Evolutionary conservation across 1,284 basidiomycete species (phyloP).

Genomic region (Inonotus obliquus): DNA sequence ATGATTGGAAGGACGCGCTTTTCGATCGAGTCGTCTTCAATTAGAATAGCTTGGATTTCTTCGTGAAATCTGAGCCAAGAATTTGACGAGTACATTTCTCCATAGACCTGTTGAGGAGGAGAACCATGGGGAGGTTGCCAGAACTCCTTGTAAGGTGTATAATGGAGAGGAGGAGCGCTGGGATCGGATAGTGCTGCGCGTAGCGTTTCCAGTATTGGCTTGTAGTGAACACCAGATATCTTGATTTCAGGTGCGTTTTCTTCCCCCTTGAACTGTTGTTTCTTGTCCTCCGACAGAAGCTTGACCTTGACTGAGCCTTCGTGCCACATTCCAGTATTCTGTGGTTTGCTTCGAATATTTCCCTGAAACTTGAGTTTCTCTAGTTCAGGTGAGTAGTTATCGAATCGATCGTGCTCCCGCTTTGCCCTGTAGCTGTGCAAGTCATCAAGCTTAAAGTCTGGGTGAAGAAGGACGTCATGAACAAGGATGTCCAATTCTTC

Average conservation of each 20-base stretch:
- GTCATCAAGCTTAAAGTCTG: background rate
- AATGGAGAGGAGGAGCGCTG: conserved; percentile 24
- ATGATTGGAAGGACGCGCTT: conserved; percentile 30
- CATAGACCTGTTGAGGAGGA: conserved; percentile 22
- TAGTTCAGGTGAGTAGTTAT: background rate
- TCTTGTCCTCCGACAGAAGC: background rate
- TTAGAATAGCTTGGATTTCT: conserved; percentile 20
- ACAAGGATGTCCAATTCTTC: conserved; percentile 26
- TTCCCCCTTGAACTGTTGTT: background rate
- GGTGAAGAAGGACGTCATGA: conserved; percentile 29
- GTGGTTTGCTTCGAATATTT: background rate
- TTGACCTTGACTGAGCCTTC: background rate
- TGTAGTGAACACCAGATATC: conserved; percentile 7
- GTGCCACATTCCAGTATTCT: background rate
- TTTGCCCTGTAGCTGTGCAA: background rate
- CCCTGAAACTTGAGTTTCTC: background rate
- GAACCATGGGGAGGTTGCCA: conserved; percentile 21
- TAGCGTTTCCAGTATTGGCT: conserved; percentile 9
- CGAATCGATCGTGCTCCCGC: background rate
- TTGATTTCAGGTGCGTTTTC: background rate
- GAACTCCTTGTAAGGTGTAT: conserved; percentile 25
- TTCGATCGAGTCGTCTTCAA: conserved; percentile 9
- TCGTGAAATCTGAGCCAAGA: conserved; percentile 26
- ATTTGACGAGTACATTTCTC: conserved; percentile 30
- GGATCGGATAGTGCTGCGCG: background rate